A percentile compares a stretch with the other conserved stretches of the same genome.
phyloP scores from a whole-genome alignment of 805 yeast genomes.

The Candida qinlingensis region DNA sequence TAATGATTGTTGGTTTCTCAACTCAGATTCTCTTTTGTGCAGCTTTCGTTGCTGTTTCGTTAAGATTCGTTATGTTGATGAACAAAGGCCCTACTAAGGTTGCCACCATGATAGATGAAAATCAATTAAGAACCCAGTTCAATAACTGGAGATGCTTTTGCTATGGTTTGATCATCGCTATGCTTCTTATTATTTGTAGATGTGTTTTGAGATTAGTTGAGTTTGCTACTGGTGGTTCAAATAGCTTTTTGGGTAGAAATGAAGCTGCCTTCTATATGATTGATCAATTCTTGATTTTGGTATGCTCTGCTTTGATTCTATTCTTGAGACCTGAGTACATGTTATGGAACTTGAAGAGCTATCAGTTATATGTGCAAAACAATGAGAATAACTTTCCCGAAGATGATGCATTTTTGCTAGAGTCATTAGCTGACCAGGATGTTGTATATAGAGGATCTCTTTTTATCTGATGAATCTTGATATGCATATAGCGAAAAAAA shows the following conservation, averaged over 20 bases:
- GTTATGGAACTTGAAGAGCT: background rate
- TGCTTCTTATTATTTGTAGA: conserved; percentile 1
- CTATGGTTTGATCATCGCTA: background rate
- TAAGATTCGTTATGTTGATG: background rate
- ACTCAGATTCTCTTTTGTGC: conserved; percentile 1
- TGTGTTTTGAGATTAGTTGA: conserved; percentile 5
- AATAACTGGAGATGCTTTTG: conserved; percentile 1
- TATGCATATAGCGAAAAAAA: no score
- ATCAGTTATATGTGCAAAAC: no score
- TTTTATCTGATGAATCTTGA: no score
- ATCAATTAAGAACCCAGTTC: background rate
- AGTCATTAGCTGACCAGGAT: no score
- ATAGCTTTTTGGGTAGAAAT: background rate
- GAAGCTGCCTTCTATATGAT: conserved; percentile 4
- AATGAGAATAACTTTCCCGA: no score
- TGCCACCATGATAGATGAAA: background rate
- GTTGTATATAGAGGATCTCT: no score
- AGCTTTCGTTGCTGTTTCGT: background rate
- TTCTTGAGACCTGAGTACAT: background rate
- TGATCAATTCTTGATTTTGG: conserved; percentile 3
- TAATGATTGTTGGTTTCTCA: conserved; percentile 1
- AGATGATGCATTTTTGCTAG: no score
- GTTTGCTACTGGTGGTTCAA: background rate
- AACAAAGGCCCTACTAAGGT: background rate
- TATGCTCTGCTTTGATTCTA: background rate